These are phyloP conservation scores for Claviceps sp. DNA, from an alignment of 2,329 filamentous ascomycete genomes.

Conservation along the genomic window DNA sequence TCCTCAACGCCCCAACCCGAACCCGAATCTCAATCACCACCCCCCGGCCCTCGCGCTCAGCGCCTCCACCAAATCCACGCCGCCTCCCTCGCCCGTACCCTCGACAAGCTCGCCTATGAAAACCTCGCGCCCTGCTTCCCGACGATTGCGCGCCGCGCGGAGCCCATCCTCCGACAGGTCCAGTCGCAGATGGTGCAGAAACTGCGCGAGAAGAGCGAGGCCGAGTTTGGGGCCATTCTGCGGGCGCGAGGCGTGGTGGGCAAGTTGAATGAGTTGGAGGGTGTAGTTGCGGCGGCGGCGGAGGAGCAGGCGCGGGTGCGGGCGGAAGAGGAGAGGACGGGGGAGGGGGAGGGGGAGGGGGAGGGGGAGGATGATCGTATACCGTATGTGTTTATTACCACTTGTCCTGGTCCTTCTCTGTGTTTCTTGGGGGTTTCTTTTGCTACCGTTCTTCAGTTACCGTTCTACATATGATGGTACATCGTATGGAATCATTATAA, in stretches of 20 bases:
- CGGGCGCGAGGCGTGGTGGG: constrained; percentile 37
- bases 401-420: no score
- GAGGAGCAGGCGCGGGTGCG: constrained; percentile 8
- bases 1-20: no score
- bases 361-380: background rate
- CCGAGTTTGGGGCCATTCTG: constrained; percentile 45
- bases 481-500: no score
- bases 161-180: constrained; percentile 37
- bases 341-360: background rate
- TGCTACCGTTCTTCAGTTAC: no score
- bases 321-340: background rate
- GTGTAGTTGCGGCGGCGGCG: constrained; percentile 37
- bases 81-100: constrained; percentile 37
- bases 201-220: constrained; percentile 39
- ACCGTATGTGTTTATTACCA: background rate
- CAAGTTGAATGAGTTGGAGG: constrained; percentile 46
- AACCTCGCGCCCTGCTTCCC: constrained; percentile 51
- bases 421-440: no score
- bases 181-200: constrained; percentile 46
- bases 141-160: constrained; percentile 38
- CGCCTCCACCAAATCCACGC: constrained; percentile 42
- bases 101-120: constrained; percentile 40
- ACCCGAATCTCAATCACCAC: constrained; percentile 7
- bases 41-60: constrained; percentile 43
- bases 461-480: no score